Base-by-base conservation (phyloP, 2,329 filamentous ascomycete genomes). In the Tolypocladium tundrense region DNA sequence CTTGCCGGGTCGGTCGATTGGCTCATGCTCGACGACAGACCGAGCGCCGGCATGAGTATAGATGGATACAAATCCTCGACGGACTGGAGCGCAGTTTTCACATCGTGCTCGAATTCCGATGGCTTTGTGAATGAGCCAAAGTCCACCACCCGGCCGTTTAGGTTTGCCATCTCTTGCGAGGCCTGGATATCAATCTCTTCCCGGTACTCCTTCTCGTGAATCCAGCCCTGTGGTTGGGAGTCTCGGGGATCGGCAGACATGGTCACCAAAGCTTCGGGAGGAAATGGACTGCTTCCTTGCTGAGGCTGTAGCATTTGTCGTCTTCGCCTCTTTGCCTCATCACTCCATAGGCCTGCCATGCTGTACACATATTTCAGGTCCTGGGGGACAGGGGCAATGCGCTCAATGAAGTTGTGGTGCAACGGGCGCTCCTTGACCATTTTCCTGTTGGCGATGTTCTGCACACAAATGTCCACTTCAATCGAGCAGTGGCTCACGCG, bases 281-380 rank as follows among this genome's bases (percentile, higher is more conserved):
- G 85, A 62, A 96, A 96, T 0, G 91, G 89, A 60, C 83, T 93
- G 65, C 84, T 90, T 6, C 79, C 83, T 39, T 84, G 79, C 62
- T 84, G 78, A 7, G 74, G 74, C 53, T 87, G 77, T 2, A 84
- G 82, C 81, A 93, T 87, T 52, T 82, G 83, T 53, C 82, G 79
- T 70, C 89, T 93, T 39, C 92, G 83, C 51, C 92, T 83, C 59
- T 85, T 85, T 0, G 88, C 90, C 71, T 97, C 94, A 65, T 96
- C 91, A 68, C 86, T 86, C 94, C 94, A 99, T 3, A 99, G 74
- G 0, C 90, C 88, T 57, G 91, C 91, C 89, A 99, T 93, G 62
- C 94, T 99, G 67, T 90, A 86, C 6, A 99, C 92, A 13, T 96
- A 79, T 67, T 95, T 96, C 67, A 92, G 77, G 62, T 90, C 85